Evolutionary conservation across 2,329 filamentous ascomycete genomes (phyloP).

Genomic region (Neoascochyta sp.): DNA sequence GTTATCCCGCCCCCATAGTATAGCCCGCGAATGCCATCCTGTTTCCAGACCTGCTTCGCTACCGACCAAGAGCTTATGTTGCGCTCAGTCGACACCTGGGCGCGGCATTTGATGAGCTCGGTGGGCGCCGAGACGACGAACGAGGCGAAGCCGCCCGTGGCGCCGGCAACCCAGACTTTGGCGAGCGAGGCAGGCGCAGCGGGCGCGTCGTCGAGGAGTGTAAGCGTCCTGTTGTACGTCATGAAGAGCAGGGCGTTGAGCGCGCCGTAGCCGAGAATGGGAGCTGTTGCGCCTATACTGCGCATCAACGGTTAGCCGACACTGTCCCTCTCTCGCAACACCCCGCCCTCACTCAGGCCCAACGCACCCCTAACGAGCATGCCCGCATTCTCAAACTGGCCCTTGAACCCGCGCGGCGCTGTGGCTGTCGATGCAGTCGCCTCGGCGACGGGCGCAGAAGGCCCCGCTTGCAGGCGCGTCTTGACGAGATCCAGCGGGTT

Average conservation of each 20-base stretch:
- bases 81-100: constrained; percentile 58
- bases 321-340: too few relatives aligned
- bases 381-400: constrained; percentile 37
- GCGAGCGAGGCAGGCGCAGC: constrained; percentile 47
- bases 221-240: constrained; percentile 81
- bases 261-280: constrained; percentile 83
- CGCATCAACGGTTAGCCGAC: constrained; percentile 7
- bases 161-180: constrained; percentile 75
- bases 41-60: constrained; percentile 57
- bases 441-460: constrained; percentile 7
- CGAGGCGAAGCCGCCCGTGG: constrained; percentile 75
- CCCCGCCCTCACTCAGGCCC: too few relatives aligned
- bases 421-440: constrained; percentile 12
- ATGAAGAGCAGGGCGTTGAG: constrained; percentile 88
- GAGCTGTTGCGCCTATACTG: constrained; percentile 68
- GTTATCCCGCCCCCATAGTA: constrained; percentile 82
- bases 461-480: constrained; percentile 71
- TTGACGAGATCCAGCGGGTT: constrained; percentile 81
- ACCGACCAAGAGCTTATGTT: constrained; percentile 57
- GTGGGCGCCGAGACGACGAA: constrained; percentile 85
- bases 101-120: constrained; percentile 84
- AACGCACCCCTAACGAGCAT: constrained; percentile 37
- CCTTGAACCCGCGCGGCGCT: constrained; percentile 18
- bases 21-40: constrained; percentile 63
- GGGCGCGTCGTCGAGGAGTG: constrained; percentile 48